Evolutionary conservation across 2,329 filamentous ascomycete genomes (phyloP).

Genomic region (Hypomyces rosellus): DNA sequence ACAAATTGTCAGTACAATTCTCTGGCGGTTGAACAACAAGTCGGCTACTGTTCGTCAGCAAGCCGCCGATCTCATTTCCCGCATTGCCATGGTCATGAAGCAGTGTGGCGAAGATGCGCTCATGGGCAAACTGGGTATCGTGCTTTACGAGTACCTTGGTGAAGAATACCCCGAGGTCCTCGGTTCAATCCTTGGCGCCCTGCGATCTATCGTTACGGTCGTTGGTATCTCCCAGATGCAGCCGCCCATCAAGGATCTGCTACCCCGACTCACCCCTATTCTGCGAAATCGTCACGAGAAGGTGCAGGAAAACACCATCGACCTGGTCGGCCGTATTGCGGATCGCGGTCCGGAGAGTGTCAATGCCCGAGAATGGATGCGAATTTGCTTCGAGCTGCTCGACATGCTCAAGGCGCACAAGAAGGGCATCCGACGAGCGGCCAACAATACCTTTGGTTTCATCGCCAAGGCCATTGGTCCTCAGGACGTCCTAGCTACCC

Average conservation of each 20-base stretch:
- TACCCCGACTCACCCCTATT: conserved; percentile 95
- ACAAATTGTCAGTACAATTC: conserved; percentile 93
- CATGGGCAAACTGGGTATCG: conserved; percentile 90
- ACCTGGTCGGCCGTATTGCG: conserved; percentile 94
- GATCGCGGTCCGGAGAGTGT: conserved; percentile 95
- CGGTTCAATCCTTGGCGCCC: conserved; percentile 88
- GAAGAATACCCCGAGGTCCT: conserved; percentile 98
- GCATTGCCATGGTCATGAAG: conserved; percentile 98
- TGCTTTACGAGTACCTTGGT: conserved; percentile 95
- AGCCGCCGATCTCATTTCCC: conserved; percentile 90
- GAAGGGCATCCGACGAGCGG: conserved; percentile 95
- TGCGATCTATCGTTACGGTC: conserved; percentile 94
- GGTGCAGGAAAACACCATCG: conserved; percentile 98
- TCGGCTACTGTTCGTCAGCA: conserved; percentile 94
- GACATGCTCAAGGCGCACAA: conserved; percentile 99
- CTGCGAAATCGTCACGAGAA: conserved; percentile 97
- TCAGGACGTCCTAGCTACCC: conserved; percentile 90
- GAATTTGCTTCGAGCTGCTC: conserved; percentile 96
- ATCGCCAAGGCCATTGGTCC: conserved; percentile 98
- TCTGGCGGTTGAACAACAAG: conserved; percentile 97
- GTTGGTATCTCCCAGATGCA: conserved; percentile 98
- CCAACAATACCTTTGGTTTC: conserved; percentile 99
- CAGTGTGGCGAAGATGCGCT: conserved; percentile 94
- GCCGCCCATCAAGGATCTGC: conserved; percentile 90
- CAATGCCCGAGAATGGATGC: conserved; percentile 98